Conservation (phyloP, 164 flowering plant genomes). For the Protea cynaroides region DNA sequence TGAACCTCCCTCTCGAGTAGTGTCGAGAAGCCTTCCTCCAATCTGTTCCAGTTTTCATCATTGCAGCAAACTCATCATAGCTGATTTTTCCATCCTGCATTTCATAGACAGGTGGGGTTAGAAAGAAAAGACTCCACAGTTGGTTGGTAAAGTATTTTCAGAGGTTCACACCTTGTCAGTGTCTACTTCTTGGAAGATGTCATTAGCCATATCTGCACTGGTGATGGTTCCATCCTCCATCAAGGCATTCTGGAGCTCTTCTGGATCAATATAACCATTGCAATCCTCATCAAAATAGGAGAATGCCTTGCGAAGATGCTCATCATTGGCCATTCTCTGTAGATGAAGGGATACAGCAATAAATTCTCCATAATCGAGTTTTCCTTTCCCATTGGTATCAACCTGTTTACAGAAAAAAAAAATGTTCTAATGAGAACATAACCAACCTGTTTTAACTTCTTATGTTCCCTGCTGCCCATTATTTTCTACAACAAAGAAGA, state of each 20-base stretch:
- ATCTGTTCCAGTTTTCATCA: conserved; percentile 98
- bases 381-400: conserved; percentile 67
- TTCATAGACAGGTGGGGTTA: conserved; percentile 6
- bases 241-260: conserved; percentile 72
- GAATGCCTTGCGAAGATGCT: conserved; percentile 81
- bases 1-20: conserved; percentile 90
- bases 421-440: not conserved
- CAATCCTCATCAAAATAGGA: conserved; percentile 76
- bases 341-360: conserved; percentile 74
- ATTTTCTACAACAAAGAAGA: not conserved
- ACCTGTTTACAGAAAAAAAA: conserved; percentile 43
- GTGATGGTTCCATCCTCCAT: conserved; percentile 57
- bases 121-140: not conserved
- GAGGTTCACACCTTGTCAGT: conserved; percentile 64
- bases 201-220: conserved; percentile 63
- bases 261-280: conserved; percentile 72
- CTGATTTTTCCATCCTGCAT: conserved; percentile 83
- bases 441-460: not conserved
- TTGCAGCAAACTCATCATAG: conserved; percentile 85
- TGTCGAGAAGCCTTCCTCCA: conserved; percentile 98
- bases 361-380: conserved; percentile 79
- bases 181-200: conserved; percentile 89
- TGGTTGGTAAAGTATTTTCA: not conserved
- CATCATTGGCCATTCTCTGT: conserved; percentile 82
- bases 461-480: not conserved